phyloP scores from a whole-genome alignment of 2,329 filamentous ascomycete genomes.

The Colletotrichum musae region DNA sequence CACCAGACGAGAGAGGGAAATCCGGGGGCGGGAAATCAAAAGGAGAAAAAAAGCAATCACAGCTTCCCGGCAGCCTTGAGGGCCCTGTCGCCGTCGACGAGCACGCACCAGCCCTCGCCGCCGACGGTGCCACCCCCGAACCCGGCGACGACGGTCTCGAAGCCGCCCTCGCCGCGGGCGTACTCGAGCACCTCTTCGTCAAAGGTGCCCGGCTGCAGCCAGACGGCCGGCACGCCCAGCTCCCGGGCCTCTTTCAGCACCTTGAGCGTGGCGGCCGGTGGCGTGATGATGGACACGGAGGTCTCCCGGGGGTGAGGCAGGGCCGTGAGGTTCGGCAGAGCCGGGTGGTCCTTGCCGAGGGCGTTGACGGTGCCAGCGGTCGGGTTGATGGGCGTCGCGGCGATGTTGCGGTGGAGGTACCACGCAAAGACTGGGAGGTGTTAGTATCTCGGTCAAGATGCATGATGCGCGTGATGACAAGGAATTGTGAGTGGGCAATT shows the following conservation, averaged over 20 bases:
- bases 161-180: slow-evolving; percentile 72
- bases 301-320: slow-evolving; percentile 79
- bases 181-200: slow-evolving; percentile 81
- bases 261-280: slow-evolving; percentile 81
- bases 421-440: slow-evolving; percentile 81
- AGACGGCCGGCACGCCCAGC: slow-evolving; percentile 81
- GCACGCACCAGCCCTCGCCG: slow-evolving; percentile 86
- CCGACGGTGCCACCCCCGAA: slow-evolving; percentile 70
- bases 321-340: slow-evolving; percentile 75
- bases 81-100: slow-evolving; percentile 84
- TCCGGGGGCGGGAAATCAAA: no score
- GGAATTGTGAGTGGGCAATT: not conserved
- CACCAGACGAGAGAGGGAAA: no score
- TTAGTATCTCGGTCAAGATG: slow-evolving; percentile 14
- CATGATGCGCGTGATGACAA: not conserved
- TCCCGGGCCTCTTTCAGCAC: slow-evolving; percentile 84
- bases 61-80: slow-evolving; percentile 70
- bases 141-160: slow-evolving; percentile 78
- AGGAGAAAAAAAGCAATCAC: slow-evolving; percentile 41
- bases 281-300: slow-evolving; percentile 88
- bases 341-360: slow-evolving; percentile 67
- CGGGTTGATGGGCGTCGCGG: slow-evolving; percentile 89
- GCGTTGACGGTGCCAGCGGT: slow-evolving; percentile 72
- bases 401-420: slow-evolving; percentile 84
- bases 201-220: slow-evolving; percentile 93